These are phyloP conservation scores for Beauveria varroae DNA, from an alignment of 2,329 filamentous ascomycete genomes.

Conservation along the genomic window DNA sequence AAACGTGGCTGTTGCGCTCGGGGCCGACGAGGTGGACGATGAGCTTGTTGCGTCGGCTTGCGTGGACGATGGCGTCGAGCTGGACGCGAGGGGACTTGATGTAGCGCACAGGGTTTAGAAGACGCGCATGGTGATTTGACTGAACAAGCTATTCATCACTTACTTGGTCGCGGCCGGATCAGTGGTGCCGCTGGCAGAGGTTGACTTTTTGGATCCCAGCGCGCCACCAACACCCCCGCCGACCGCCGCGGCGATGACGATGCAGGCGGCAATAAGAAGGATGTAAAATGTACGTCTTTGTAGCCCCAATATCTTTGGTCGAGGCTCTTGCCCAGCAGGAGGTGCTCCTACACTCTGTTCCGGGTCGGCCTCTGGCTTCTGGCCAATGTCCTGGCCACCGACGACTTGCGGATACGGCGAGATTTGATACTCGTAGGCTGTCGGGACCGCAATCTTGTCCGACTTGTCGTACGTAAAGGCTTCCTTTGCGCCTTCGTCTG, in stretches of 20 bases:
- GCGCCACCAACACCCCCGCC: slow-evolving; percentile 10
- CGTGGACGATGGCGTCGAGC: neutral
- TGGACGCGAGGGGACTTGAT: too few relatives aligned
- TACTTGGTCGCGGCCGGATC: neutral
- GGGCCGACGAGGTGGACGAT: neutral
- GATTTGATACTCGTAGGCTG: neutral
- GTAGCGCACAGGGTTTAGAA: too few relatives aligned
- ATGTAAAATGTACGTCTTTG: slow-evolving; percentile 1
- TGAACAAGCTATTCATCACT: neutral
- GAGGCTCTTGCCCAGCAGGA: neutral
- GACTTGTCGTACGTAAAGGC: neutral
- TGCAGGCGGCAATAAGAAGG: neutral
- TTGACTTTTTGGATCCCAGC: neutral
- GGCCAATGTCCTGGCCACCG: neutral
- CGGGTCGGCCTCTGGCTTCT: neutral
- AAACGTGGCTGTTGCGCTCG: slow-evolving; percentile 10
- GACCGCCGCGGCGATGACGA: slow-evolving; percentile 10
- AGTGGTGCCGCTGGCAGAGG: neutral
- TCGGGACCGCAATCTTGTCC: neutral
- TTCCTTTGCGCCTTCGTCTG: neutral
- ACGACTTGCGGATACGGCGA: neutral
- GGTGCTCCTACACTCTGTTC: neutral
- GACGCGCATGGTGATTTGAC: too few relatives aligned
- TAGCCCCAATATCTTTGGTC: slow-evolving; percentile 1
- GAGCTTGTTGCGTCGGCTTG: neutral